phyloP scores from a whole-genome alignment of 306 rosid species.

The Medicago lupulina region DNA sequence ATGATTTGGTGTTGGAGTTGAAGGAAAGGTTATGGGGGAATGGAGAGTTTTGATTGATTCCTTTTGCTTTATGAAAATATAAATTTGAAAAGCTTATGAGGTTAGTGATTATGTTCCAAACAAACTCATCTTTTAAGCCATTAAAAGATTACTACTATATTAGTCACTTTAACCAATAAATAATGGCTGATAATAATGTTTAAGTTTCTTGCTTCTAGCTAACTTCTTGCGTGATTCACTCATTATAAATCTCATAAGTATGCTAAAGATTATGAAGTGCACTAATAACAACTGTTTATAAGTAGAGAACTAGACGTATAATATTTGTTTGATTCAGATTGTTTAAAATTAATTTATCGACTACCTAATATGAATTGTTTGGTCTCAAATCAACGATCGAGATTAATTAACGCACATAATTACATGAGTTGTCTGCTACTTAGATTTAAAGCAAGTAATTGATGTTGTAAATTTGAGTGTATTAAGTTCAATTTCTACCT shows the following conservation, averaged over 20 bases:
- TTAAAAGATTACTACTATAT: not conserved
- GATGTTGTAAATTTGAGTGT: not conserved
- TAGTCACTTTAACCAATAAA: not conserved
- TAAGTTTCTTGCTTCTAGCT: too few relatives aligned
- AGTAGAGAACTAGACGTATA: too few relatives aligned
- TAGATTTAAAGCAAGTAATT: too few relatives aligned
- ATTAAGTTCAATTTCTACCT: not conserved
- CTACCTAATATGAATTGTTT: too few relatives aligned
- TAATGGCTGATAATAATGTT: not conserved
- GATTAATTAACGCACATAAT: too few relatives aligned
- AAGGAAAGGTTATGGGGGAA: not conserved
- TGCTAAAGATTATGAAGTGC: too few relatives aligned
- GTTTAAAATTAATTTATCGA: too few relatives aligned
- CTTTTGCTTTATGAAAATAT: slow-evolving; percentile 50
- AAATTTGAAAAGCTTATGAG: slow-evolving; percentile 20
- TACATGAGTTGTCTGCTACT: too few relatives aligned
- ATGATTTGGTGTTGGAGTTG: slow-evolving; percentile 36
- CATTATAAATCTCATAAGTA: not conserved
- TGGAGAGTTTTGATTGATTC: slow-evolving; percentile 46
- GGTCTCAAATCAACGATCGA: too few relatives aligned
- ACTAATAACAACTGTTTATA: too few relatives aligned
- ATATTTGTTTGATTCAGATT: too few relatives aligned
- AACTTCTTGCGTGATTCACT: too few relatives aligned
- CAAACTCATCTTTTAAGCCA: not conserved
- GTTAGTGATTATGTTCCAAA: slow-evolving; percentile 11